Evolutionary conservation across 169 alveolate species (phyloP).

Genomic region (Plasmodium falciparum): DNA sequence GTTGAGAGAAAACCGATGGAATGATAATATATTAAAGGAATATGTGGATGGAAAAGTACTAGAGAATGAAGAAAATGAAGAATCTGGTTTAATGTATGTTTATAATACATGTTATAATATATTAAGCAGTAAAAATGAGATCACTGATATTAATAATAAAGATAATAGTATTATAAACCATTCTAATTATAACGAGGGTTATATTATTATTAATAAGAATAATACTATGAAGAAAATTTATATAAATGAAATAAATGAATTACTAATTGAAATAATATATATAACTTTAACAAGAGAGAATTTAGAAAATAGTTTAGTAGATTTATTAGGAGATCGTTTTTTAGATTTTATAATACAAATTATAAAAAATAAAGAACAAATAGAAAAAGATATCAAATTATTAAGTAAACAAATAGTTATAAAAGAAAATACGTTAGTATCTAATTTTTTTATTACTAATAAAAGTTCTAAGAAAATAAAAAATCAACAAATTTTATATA

Average conservation of each 20-base stretch:
- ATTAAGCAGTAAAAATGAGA: constrained; percentile 1
- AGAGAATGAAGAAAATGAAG: constrained; percentile 16
- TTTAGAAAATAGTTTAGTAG: constrained; percentile 35
- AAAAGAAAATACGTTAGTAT: constrained; percentile 44
- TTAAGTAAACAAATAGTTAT: constrained; percentile 53
- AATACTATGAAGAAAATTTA: constrained; percentile 30
- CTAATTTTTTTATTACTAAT: constrained; percentile 59
- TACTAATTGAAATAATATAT: constrained; percentile 41
- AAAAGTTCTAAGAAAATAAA: constrained; percentile 34
- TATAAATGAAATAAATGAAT: constrained; percentile 43
- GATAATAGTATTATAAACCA: background rate
- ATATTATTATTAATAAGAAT: constrained; percentile 20
- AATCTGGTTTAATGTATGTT: constrained; percentile 49
- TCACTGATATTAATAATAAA: background rate
- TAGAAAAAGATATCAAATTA: constrained; percentile 45
- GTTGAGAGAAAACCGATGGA: background rate
- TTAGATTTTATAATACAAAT: constrained; percentile 52
- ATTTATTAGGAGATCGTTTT: constrained; percentile 37
- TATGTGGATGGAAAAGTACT: too few relatives aligned
- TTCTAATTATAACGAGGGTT: constrained; percentile 2
- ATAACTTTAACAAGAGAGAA: constrained; percentile 17
- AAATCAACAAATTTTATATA: constrained; percentile 12
- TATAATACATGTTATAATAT: constrained; percentile 32
- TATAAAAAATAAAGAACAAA: constrained; percentile 50
- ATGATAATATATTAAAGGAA: background rate